These are phyloP conservation scores for Hypoxylon sp. DNA, from an alignment of 2,329 filamentous ascomycete species.

Conservation along the genomic window DNA sequence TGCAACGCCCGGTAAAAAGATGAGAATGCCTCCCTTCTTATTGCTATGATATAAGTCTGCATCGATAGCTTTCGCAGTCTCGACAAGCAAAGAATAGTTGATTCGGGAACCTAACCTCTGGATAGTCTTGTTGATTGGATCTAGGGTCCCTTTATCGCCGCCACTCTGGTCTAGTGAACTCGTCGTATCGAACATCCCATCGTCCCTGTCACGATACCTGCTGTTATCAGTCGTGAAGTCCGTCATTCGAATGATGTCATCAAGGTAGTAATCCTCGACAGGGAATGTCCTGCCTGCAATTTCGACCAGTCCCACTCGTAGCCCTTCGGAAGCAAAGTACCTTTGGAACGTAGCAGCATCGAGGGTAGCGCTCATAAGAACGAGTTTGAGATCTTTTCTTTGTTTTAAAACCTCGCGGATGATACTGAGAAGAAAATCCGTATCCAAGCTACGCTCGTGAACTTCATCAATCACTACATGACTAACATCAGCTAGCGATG, in stretches of 20 bases:
- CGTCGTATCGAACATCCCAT: constrained; percentile 54
- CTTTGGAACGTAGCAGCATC: constrained; percentile 87
- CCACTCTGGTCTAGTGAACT: constrained; percentile 54
- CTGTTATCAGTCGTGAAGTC: constrained; percentile 69
- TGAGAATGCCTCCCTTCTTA: constrained; percentile 88
- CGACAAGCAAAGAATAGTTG: constrained; percentile 89
- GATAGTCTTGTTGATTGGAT: constrained; percentile 77
- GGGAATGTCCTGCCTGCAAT: constrained; percentile 92
- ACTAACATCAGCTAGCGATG: constrained; percentile 88
- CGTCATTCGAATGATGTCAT: constrained; percentile 86
- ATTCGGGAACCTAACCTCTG: constrained; percentile 84
- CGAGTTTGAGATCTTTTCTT: constrained; percentile 85
- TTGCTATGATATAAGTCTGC: constrained; percentile 74
- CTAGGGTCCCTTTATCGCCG: constrained; percentile 60
- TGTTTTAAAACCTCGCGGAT: constrained; percentile 83
- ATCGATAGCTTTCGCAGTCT: constrained; percentile 87
- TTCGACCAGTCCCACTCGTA: constrained; percentile 83
- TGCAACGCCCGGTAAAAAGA: constrained; percentile 92
- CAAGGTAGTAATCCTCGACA: constrained; percentile 89
- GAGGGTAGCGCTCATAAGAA: constrained; percentile 96
- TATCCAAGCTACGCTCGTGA: constrained; percentile 94
- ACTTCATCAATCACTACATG: constrained; percentile 98
- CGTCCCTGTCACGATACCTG: constrained; percentile 50
- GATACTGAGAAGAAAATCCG: constrained; percentile 91
- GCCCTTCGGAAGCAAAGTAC: constrained; percentile 81